Base-by-base conservation (phyloP, 371 early-diverging fungal species). In the Circinella minor region DNA sequence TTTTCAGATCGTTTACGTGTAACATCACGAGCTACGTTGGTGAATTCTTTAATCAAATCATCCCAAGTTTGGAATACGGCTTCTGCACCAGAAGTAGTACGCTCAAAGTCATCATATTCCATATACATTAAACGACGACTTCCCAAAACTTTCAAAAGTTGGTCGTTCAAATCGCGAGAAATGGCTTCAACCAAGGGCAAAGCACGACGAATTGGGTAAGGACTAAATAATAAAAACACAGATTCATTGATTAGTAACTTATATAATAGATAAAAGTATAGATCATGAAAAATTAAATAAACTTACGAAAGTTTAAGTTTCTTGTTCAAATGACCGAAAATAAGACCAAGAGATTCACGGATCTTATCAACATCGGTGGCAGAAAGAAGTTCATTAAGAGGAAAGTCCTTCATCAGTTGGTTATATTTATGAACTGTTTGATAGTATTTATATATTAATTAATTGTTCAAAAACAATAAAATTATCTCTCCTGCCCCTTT, bases 401-500 rank as follows among this genome's bases (percentile, higher is more conserved):
- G 99, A 68, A 99, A 98, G 63, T 99, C 99, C 78, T 94, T 95
- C 98, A 99, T 98, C 62, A 99, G 86, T 78, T 93, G 93, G 74
- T 99, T 99, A 89, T 98, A 99, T 72, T 93, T 96, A 77, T 88
- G 88, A 4, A 97, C 98, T 87, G 73, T 18, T 27, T 27, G 2
- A 18, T 18, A 6, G n/a, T 13, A 18, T 18, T 6, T 13, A n/a
- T 13, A 18, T 54, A 54, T 54, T 15, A 8, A n/a, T 18, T 18
- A 5, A 15, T 27, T 27, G 27, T 27, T 2, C 27, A 27, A 27
- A 27, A 27, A 27, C 27, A 27, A 27, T 27, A 27, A 2, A 0
- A 27, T 27, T 27, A n/a, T 27, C 2, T 27, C 27, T 27, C 27
- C 27, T 27, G 27, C 27, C 27, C 27, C n/a, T n/a, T 27, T 27